These are phyloP conservation scores for Xylaria sp. DNA, from an alignment of 2,329 filamentous ascomycete species.

Conservation along the genomic window DNA sequence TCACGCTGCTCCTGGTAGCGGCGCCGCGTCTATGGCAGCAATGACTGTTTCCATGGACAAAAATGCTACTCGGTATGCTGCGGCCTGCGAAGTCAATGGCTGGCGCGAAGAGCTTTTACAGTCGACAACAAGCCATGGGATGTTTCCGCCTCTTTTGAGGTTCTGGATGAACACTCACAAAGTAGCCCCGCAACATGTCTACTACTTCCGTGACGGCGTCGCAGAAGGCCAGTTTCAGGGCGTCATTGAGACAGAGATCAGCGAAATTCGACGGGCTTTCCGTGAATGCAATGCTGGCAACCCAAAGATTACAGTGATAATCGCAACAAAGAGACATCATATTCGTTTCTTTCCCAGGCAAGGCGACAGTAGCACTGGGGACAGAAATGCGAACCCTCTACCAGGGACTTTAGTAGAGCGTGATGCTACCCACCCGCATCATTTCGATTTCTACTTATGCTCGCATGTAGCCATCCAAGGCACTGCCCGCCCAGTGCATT, in stretches of 20 bases:
- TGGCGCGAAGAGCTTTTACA: conserved; percentile 83
- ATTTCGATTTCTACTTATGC: conserved; percentile 84
- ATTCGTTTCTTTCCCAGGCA: conserved; percentile 87
- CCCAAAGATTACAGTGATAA: conserved; percentile 83
- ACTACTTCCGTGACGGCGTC: conserved; percentile 95
- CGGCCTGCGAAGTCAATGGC: conserved; percentile 84
- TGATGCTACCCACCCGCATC: conserved; percentile 90
- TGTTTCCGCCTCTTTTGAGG: conserved; percentile 72
- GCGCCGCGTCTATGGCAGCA: conserved; percentile 81
- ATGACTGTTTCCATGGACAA: conserved; percentile 84
- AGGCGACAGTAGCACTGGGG: conserved; percentile 60
- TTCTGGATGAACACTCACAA: conserved; percentile 71
- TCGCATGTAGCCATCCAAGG: conserved; percentile 85
- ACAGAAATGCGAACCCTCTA: conserved; percentile 82
- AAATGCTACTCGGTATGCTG: conserved; percentile 79
- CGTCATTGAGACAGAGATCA: conserved; percentile 82
- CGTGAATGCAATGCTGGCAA: conserved; percentile 49
- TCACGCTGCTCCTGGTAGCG: conserved; percentile 77
- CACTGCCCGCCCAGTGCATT: conserved; percentile 91
- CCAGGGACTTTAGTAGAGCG: conserved; percentile 89
- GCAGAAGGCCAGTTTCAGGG: conserved; percentile 85
- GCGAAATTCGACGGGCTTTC: conserved; percentile 73
- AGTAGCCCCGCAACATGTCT: conserved; percentile 76
- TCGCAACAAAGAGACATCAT: conserved; percentile 94
- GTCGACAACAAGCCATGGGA: conserved; percentile 70